These are phyloP conservation scores for Curvularia spicifera DNA, from an alignment of 2,329 filamentous ascomycete species.

Conservation along the genomic window DNA sequence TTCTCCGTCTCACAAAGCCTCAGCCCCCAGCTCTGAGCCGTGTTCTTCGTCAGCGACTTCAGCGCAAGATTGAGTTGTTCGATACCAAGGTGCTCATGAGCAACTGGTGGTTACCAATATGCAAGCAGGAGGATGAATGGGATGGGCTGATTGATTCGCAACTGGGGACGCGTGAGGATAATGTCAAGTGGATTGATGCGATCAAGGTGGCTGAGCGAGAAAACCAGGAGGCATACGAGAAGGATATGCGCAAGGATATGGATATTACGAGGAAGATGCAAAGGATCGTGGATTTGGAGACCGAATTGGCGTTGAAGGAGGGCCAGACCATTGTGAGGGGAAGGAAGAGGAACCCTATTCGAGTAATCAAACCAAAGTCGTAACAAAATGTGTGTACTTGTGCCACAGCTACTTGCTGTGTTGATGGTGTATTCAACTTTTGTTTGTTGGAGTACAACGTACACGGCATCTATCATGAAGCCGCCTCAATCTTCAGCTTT, in stretches of 20 bases:
- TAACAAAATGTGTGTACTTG: not conserved
- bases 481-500: constrained; percentile 56
- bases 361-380: constrained; percentile 23
- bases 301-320: constrained; percentile 51
- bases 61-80: constrained; percentile 53
- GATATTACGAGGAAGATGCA: constrained; percentile 52
- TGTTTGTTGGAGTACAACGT: not conserved
- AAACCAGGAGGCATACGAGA: constrained; percentile 27
- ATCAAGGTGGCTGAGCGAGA: constrained; percentile 27
- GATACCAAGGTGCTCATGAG: constrained; percentile 49
- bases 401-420: not conserved
- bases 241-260: constrained; percentile 36
- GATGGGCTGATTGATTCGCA: constrained; percentile 49
- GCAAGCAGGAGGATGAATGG: constrained; percentile 57
- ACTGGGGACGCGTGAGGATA: constrained; percentile 20
- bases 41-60: constrained; percentile 62
- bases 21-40: constrained; percentile 66
- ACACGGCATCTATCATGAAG: constrained; percentile 21
- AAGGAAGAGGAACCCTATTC: constrained; percentile 33
- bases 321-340: constrained; percentile 39
- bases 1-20: constrained; percentile 70
- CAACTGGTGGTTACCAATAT: constrained; percentile 52
- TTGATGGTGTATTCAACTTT: constrained; percentile 20
- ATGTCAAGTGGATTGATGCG: constrained; percentile 41
- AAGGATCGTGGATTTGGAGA: constrained; percentile 57